Percentiles rank a stretch among this genome's conserved stretches.
phyloP scores from a whole-genome alignment of 805 yeast species.

The Saccharomyces jurei region DNA sequence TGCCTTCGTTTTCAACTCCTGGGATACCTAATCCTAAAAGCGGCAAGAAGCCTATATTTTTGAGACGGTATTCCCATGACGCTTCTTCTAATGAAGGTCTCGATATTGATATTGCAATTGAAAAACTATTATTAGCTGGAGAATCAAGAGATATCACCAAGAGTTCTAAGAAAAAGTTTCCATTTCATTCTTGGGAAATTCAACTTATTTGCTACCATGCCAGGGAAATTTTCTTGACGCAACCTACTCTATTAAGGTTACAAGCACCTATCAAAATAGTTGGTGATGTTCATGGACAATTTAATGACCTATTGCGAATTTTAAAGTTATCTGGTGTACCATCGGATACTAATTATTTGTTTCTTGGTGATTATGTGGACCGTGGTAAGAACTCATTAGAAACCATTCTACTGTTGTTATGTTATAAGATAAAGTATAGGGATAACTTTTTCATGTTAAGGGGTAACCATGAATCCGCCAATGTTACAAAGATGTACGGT shows the following conservation, averaged over 20 bases:
- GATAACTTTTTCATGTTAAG: conserved; percentile 88
- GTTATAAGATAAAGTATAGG: conserved; percentile 92
- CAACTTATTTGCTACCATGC: conserved; percentile 50
- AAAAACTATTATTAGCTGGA: conserved; percentile 48
- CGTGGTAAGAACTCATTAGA: conserved; percentile 94
- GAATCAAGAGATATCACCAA: conserved; percentile 29
- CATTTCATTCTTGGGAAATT: conserved; percentile 45
- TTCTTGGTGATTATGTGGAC: conserved; percentile 94
- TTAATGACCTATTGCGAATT: conserved; percentile 79
- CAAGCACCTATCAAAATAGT: conserved; percentile 78
- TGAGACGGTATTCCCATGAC: conserved; percentile 27
- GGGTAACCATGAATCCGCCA: conserved; percentile 97
- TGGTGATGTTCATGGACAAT: conserved; percentile 96
- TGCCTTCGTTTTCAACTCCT: conserved; percentile 4
- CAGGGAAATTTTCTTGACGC: conserved; percentile 51
- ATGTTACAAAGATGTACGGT: conserved; percentile 92
- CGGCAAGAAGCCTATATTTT: conserved; percentile 14
- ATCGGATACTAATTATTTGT: conserved; percentile 83
- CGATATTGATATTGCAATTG: conserved; percentile 57
- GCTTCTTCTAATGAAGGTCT: conserved; percentile 25
- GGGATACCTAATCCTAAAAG: conserved; percentile 14
- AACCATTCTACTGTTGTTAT: conserved; percentile 76
- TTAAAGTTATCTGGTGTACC: conserved; percentile 95
- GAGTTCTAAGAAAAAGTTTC: conserved; percentile 31
- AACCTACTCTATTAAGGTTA: conserved; percentile 56